Evolutionary conservation across 441 rosid species (phyloP).

Genomic region (Metrosideros polymorpha): DNA sequence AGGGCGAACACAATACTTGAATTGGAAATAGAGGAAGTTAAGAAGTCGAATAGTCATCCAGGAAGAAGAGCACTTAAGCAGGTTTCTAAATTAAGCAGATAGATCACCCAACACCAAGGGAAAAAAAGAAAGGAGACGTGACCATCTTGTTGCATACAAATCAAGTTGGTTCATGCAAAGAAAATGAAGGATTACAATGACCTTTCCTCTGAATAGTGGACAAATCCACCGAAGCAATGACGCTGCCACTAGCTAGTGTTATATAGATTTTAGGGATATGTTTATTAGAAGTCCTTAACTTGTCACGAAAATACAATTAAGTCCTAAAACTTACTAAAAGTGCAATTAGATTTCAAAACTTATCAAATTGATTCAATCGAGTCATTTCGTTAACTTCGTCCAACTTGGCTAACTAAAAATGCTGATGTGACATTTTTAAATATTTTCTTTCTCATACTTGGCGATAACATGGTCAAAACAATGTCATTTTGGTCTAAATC

Average conservation of each 20-base stretch:
- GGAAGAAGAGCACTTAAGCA: not conserved
- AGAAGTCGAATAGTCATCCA: not conserved
- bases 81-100: not conserved
- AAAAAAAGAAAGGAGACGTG: not conserved
- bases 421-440: too few species aligned
- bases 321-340: too few species aligned
- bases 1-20: not conserved
- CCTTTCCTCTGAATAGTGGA: not conserved
- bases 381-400: too few species aligned
- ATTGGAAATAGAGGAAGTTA: not conserved
- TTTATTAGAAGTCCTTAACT: too few species aligned
- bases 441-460: too few species aligned
- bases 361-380: too few species aligned
- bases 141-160: not conserved
- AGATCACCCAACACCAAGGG: not conserved
- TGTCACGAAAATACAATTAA: too few species aligned
- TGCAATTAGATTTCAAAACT: too few species aligned
- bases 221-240: not conserved
- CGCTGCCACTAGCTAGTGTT: not conserved
- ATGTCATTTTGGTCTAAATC: too few species aligned
- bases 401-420: too few species aligned
- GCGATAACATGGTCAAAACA: too few species aligned
- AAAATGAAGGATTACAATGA: not conserved
- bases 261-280: too few species aligned
- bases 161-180: not conserved